Evolutionary conservation across 1,284 basidiomycete species (phyloP), one percentile per base, ranked within the genome.

Genomic region (Veloporphyrellus conicus): DNA sequence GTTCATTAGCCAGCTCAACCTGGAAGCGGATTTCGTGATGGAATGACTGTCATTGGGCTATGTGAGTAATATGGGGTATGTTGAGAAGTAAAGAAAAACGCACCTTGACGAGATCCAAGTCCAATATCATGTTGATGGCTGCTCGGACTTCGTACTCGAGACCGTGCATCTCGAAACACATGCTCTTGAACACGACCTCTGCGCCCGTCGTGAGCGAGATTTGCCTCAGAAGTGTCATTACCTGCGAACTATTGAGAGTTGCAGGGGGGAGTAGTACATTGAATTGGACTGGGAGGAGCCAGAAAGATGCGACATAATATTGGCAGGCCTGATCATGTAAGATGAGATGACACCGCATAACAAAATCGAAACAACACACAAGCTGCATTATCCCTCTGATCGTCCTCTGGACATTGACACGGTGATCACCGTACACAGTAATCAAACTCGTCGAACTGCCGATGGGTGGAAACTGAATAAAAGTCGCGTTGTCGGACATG

Each of bases 21-120:
- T 98, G 95, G 76, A 99, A 98, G 43, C 93, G 90, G 53, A 99
- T 92, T 72, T 99, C 94, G 63, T 94, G 91, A 62, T 96, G 92
- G 76, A 94, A 98, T 43, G 82, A 76, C 88, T 93, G 61, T 27
- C 20, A 4, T 39, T 6, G 16, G 2, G 34, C 16, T 15, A 37
- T 28, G 49, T 46, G 49, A 49, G 41, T 27, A 47, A 33, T 36
- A 18, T 12, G 15, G 22, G 12, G 37, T 29, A n/a, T n/a, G 45
- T 22, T 8, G 8, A 39, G 9, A n/a, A 22, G 28, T n/a, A 33
- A 31, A 45, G n/a, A 14, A 15, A 48, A 18, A 54, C 53, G 5
- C 55, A 87, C 91, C 77, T 95, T 93, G 57, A 97, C 81, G 46
- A 94, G 79, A 52, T 96, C 93, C 50, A 95, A 71, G 49, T 97